Conservation (phyloP, 371 early-diverging fungal species). For the Dichotomocladium elegans region DNA sequence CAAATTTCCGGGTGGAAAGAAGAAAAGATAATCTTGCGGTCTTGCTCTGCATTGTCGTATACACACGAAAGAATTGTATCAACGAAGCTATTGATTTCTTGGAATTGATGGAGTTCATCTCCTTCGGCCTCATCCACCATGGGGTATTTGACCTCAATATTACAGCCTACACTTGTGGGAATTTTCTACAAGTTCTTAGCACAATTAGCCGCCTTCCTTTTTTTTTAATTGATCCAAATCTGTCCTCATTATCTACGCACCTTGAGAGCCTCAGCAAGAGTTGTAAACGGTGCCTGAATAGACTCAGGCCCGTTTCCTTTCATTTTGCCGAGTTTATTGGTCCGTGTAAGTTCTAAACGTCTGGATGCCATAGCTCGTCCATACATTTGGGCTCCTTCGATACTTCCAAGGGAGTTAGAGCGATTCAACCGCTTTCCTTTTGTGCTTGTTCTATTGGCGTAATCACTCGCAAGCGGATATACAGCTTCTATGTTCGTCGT, state of each 20-base stretch:
- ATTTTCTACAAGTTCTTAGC: constrained; percentile 48
- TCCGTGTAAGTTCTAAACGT: constrained; percentile 31
- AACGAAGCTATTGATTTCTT: constrained; percentile 84
- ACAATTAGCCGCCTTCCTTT: neutral
- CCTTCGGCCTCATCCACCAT: constrained; percentile 85
- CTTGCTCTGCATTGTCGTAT: constrained; percentile 58
- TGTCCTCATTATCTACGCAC: constrained; percentile 17
- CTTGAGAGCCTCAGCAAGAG: constrained; percentile 77
- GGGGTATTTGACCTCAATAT: constrained; percentile 97
- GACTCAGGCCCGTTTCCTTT: constrained; percentile 68
- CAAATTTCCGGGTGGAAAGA: constrained; percentile 93
- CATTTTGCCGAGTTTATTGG: constrained; percentile 41
- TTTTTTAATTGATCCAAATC: neutral
- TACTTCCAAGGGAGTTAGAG: constrained; percentile 52
- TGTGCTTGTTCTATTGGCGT: neutral
- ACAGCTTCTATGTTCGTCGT: neutral
- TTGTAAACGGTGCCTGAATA: constrained; percentile 82
- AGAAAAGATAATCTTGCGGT: constrained; percentile 84
- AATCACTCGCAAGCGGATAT: neutral
- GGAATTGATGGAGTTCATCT: constrained; percentile 54
- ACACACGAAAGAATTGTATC: constrained; percentile 81
- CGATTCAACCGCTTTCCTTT: constrained; percentile 29
- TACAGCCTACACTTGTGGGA: constrained; percentile 81
- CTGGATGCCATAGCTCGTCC: constrained; percentile 14
- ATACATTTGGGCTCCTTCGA: constrained; percentile 14